Evolutionary conservation across 306 rosid genomes (phyloP), one percentile per base, ranked within the genome.

Genomic region (Quercus glauca): DNA sequence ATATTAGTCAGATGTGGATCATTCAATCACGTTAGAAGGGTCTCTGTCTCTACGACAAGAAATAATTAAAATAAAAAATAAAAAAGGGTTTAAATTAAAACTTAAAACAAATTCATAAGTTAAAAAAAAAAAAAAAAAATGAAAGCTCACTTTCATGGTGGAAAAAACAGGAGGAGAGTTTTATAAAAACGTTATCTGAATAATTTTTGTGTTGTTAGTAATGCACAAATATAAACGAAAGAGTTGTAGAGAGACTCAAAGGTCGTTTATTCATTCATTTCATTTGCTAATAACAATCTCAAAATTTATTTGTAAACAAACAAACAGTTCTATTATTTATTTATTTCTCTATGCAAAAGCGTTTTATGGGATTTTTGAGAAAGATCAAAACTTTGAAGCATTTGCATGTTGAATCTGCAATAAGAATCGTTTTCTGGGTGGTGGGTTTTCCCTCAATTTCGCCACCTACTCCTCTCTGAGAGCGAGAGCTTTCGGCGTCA

Each of bases 341-440:
- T 67, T 67, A 4, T 6, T 19, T 18, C 69, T 70, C 58, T 59
- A 45, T 55, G 64, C n/a, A n/a, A n/a, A n/a, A n/a, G n/a, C 13
- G 73, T 64, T 70, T 73, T 12, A 52, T 63, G 55, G 57, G 69
- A 26, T 58, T 55, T 59, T 21, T 79, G 81, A 37, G 51, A 19
- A 67, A 52, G 87, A 82, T 78, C 81, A 79, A 77, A 68, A 15
- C 74, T 79, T 87, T 87, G 83, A 86, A 80, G 77, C 53, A 17
- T 1, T 25, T 37, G 63, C 25, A 20, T 52, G 74, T 82, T 79
- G 81, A 78, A 80, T 85, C 81, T 49, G 55, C 51, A 21, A 67
- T 52, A 57, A 25, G n/a, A 33, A 80, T 83, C 78, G 76, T 52
- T 86, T 75, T 83, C 86, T 81, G 83, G 86, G 88, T 77, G 53